These are phyloP conservation scores for Erodium trifolium DNA, from an alignment of 441 rosid species.

Conservation along the genomic window DNA sequence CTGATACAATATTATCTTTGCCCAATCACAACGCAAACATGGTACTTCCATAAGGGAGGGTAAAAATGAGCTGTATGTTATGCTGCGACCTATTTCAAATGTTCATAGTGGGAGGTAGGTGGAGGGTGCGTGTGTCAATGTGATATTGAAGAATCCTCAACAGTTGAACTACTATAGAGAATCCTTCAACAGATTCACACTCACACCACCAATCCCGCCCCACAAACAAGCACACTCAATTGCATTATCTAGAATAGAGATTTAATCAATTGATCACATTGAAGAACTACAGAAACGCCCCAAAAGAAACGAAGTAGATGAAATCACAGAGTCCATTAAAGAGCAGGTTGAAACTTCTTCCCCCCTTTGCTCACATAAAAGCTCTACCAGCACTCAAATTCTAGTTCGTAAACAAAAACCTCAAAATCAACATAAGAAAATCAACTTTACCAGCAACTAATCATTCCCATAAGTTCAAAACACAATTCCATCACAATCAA, in stretches of 20 bases:
- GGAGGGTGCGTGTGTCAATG: neutral
- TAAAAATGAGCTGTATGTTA: neutral
- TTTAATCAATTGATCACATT: neutral
- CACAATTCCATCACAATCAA: neutral
- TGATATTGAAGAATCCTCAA: neutral
- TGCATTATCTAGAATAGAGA: neutral
- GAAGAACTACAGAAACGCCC: neutral
- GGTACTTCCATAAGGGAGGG: neutral
- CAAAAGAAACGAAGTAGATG: neutral
- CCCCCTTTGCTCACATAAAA: neutral
- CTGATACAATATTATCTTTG: neutral
- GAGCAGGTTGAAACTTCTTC: conserved; percentile 1
- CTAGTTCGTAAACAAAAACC: neutral
- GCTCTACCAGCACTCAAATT: conserved; percentile 7
- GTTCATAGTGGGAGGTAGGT: neutral
- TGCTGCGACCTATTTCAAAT: neutral
- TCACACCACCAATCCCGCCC: neutral
- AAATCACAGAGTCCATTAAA: neutral
- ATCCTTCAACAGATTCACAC: neutral
- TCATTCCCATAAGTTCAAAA: neutral
- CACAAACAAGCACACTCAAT: neutral
- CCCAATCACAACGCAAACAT: neutral
- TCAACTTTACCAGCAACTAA: conserved; percentile 2
- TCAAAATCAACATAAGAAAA: neutral
- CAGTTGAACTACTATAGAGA: neutral